These are phyloP conservation scores for Solanum sparsipilum DNA, from an alignment of 257 asterid genomes.

Conservation along the genomic window DNA sequence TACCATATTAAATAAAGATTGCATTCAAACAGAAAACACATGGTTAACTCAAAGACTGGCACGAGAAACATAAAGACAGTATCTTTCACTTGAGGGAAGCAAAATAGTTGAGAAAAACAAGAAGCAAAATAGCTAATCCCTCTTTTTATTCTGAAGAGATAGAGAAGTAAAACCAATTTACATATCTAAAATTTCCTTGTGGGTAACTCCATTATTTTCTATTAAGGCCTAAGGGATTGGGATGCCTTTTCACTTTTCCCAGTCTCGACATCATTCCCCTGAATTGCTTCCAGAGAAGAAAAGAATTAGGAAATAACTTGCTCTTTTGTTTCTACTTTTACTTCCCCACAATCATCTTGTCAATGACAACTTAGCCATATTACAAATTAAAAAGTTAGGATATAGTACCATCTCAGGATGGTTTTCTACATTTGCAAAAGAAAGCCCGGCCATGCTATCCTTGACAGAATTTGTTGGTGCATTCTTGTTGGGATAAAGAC, in stretches of 20 bases:
- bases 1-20: background rate
- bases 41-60: background rate
- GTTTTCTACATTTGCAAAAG: slow-evolving; percentile 21
- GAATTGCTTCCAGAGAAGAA: background rate
- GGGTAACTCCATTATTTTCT: background rate
- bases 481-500: slow-evolving; percentile 81
- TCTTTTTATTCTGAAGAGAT: background rate
- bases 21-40: background rate
- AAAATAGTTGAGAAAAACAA: background rate
- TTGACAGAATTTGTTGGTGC: slow-evolving; percentile 48
- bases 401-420: slow-evolving; percentile 21
- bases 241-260: background rate
- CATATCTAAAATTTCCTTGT: background rate
- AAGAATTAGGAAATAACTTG: background rate
- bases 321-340: background rate
- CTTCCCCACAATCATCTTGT: background rate
- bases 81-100: background rate
- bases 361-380: background rate
- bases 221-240: background rate
- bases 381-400: background rate
- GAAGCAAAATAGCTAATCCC: background rate
- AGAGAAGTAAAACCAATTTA: background rate
- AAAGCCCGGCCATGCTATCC: slow-evolving; percentile 32
- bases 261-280: background rate
- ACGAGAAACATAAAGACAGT: background rate